Conservation (phyloP, 495 filamentous ascomycete genomes). For the Trichodelitschia bisporula region DNA sequence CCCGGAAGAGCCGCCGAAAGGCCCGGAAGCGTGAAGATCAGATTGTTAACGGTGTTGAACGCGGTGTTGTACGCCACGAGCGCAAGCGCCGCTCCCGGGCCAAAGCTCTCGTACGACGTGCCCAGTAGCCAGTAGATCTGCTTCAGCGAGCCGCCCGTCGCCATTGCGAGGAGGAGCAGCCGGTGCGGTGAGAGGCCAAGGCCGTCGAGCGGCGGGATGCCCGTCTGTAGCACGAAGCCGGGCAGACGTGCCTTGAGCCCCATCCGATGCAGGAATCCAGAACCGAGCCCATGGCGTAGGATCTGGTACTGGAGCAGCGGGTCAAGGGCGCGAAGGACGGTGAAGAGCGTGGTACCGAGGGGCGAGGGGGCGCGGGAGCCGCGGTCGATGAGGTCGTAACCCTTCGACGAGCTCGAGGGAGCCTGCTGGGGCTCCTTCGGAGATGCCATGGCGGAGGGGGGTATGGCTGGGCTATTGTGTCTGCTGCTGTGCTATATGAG, state of each 20-base stretch:
- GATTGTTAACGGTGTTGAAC: constrained; percentile 14
- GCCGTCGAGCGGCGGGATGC: constrained; percentile 11
- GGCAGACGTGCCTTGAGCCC: constrained; percentile 12
- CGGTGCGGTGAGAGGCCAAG: constrained; percentile 19
- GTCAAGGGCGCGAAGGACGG: constrained; percentile 30
- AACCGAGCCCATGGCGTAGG: constrained; percentile 15
- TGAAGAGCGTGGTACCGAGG: constrained; percentile 26
- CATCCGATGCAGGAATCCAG: constrained; percentile 11
- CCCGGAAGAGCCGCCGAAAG: constrained; percentile 14
- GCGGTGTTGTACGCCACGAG: constrained; percentile 8
- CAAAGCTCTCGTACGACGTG: constrained; percentile 7
- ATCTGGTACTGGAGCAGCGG: constrained; percentile 31
- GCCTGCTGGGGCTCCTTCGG: too few relatives aligned
- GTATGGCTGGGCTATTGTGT: too few relatives aligned
- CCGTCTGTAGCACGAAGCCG: constrained; percentile 12
- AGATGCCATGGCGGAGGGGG: too few relatives aligned
- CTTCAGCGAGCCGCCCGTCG: constrained; percentile 12
- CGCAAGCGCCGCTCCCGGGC: constrained; percentile 3
- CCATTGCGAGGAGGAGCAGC: constrained; percentile 23
- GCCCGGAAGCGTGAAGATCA: constrained; percentile 19
- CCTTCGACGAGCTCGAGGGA: too few relatives aligned
- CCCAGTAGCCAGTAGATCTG: constrained; percentile 8
- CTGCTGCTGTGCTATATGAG: too few relatives aligned
- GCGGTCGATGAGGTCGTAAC: constrained; percentile 14
- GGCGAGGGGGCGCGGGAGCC: constrained; percentile 17